Conservation (phyloP, 1,284 basidiomycete genomes). For the Trametes sp. region DNA sequence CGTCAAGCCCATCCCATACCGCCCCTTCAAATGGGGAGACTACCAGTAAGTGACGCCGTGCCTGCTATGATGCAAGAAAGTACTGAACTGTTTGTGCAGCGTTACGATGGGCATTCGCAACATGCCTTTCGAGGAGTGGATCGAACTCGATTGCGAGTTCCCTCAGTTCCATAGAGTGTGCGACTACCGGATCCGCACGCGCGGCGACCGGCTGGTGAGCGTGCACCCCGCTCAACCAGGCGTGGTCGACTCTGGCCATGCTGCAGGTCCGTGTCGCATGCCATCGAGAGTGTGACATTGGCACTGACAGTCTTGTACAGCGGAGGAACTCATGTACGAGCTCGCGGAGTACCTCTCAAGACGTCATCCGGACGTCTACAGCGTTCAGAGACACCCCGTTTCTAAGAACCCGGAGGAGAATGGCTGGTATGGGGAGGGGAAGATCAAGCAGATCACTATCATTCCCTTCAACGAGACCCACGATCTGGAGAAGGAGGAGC, state of each 20-base stretch:
- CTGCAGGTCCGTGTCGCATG: slow-evolving; percentile 53
- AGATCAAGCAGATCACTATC: slow-evolving; percentile 63
- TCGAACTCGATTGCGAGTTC: slow-evolving; percentile 71
- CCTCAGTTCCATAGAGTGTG: slow-evolving; percentile 61
- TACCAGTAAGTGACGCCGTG: slow-evolving; percentile 60
- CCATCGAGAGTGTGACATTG: neutral
- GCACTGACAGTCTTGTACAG: slow-evolving; percentile 40
- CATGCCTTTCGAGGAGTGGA: slow-evolving; percentile 75
- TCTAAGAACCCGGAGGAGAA: slow-evolving; percentile 30
- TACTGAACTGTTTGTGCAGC: slow-evolving; percentile 42
- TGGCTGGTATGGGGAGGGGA: slow-evolving; percentile 61
- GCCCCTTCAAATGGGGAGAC: slow-evolving; percentile 68
- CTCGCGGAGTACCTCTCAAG: slow-evolving; percentile 69
- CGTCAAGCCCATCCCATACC: slow-evolving; percentile 64
- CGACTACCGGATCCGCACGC: slow-evolving; percentile 57
- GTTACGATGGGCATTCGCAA: slow-evolving; percentile 76
- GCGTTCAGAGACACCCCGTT: slow-evolving; percentile 51
- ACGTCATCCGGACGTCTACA: slow-evolving; percentile 68
- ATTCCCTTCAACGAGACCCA: slow-evolving; percentile 58
- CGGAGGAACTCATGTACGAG: slow-evolving; percentile 70
- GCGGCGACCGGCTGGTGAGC: slow-evolving; percentile 55
- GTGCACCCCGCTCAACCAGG: slow-evolving; percentile 48
- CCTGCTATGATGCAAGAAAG: too few relatives aligned
- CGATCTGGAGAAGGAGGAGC: slow-evolving; percentile 61
- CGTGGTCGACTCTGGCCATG: slow-evolving; percentile 56